Percentiles rank a stretch among this genome's conserved stretches.
Evolutionary conservation across 768 basidiomycete species (phyloP).

Genomic region (Mycena albidolilacea): DNA sequence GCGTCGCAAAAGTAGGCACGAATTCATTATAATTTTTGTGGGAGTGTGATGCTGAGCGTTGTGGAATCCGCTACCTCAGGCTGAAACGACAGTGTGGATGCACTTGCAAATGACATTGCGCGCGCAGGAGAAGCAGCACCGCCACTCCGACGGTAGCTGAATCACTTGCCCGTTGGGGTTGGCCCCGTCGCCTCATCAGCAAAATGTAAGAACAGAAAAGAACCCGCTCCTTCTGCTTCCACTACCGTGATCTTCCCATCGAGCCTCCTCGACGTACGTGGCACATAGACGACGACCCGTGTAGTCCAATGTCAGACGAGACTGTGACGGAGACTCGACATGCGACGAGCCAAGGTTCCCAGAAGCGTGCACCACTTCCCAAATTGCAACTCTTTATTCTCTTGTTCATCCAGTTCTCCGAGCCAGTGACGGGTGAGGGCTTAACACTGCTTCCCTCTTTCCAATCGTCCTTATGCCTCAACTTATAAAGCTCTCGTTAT

Average conservation of each 20-base stretch:
- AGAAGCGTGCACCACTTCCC: slow-evolving; percentile 17
- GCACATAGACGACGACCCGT: neutral
- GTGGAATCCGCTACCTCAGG: too few species aligned
- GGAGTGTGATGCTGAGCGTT: too few species aligned
- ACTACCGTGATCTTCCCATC: neutral
- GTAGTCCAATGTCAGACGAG: neutral
- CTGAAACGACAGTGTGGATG: too few species aligned
- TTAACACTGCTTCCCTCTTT: neutral
- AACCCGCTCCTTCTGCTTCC: neutral
- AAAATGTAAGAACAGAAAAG: too few species aligned
- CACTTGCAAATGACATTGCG: too few species aligned
- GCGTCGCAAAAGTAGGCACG: too few species aligned
- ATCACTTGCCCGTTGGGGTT: too few species aligned
- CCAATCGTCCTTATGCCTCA: neutral
- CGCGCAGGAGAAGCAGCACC: too few species aligned
- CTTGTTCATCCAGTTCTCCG: slow-evolving; percentile 50
- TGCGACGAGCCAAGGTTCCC: neutral
- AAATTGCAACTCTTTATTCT: slow-evolving; percentile 45
- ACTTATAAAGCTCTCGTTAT: slow-evolving; percentile 49
- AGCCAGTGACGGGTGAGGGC: slow-evolving; percentile 49
- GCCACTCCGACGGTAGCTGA: too few species aligned
- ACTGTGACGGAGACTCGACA: neutral
- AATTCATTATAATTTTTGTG: too few species aligned
- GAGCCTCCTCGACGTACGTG: neutral
- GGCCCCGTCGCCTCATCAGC: too few species aligned